phyloP scores from a whole-genome alignment of 768 basidiomycete species.

The Strobilomyces echinocephalus region DNA sequence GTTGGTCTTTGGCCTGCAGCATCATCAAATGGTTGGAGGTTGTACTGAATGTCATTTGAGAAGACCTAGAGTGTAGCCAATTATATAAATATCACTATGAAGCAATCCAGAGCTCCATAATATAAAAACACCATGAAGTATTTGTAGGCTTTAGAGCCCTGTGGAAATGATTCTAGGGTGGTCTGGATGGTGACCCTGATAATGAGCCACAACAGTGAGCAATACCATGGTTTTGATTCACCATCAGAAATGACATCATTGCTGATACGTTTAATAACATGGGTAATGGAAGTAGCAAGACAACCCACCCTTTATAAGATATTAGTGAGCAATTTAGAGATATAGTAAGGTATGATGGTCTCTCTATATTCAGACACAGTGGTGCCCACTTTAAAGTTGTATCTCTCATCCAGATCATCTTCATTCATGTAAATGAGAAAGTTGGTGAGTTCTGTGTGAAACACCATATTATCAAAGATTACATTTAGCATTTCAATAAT shows the following conservation, averaged over 20 bases:
- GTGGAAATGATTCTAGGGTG: slow-evolving; percentile 14
- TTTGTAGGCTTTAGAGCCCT: slow-evolving; percentile 37
- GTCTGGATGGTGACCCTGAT: slow-evolving; percentile 33
- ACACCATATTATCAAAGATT: no score
- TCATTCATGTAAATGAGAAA: slow-evolving; percentile 27
- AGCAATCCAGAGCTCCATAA: no score
- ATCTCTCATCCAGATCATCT: no score
- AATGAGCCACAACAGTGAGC: slow-evolving; percentile 36
- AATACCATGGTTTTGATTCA: slow-evolving; percentile 29
- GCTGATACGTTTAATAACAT: slow-evolving; percentile 24
- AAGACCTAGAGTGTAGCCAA: neutral
- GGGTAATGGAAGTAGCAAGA: neutral
- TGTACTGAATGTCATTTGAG: no score
- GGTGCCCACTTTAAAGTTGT: no score
- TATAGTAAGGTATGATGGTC: no score
- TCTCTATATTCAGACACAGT: no score
- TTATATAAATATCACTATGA: slow-evolving; percentile 32
- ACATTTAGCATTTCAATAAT: no score
- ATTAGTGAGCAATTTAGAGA: slow-evolving; percentile 35
- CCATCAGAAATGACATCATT: slow-evolving; percentile 26
- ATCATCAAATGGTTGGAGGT: no score
- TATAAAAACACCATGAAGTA: slow-evolving; percentile 43
- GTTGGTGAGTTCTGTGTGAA: slow-evolving; percentile 18
- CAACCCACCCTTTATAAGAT: slow-evolving; percentile 33
- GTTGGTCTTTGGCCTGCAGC: no score